phyloP scores from a whole-genome alignment of 2,329 filamentous ascomycete genomes.

The Ophiostoma quercus region DNA sequence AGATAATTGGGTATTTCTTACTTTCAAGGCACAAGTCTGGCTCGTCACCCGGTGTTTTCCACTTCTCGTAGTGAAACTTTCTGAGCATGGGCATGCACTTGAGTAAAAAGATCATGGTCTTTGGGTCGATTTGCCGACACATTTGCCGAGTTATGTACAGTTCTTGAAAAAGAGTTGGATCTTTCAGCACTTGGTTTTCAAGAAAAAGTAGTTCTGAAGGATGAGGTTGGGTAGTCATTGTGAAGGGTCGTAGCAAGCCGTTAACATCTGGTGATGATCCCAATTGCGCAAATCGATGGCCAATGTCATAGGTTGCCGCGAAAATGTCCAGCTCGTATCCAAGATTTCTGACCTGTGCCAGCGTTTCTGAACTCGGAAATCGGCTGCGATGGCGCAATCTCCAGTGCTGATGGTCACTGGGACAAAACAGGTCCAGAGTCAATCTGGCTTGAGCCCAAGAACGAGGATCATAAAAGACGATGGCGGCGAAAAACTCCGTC shows the following conservation, averaged over 20 bases:
- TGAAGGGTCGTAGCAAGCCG: neutral
- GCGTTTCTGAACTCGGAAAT: neutral
- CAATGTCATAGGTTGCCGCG: neutral
- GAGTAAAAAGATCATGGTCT: neutral
- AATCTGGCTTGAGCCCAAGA: neutral
- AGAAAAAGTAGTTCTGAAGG: neutral
- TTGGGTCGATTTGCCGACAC: neutral
- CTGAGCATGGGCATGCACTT: neutral
- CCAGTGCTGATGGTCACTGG: neutral
- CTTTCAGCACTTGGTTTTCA: neutral
- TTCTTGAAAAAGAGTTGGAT: neutral
- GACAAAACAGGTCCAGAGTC: neutral
- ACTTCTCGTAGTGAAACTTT: neutral
- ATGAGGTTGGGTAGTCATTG: neutral
- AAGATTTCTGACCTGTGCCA: neutral
- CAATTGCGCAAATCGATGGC: neutral
- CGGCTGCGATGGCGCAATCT: neutral
- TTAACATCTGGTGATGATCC: neutral
- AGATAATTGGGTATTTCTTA: neutral
- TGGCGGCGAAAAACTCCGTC: neutral
- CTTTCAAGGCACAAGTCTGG: neutral
- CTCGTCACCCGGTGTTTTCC: neutral
- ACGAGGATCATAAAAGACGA: neutral
- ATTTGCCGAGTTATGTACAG: neutral
- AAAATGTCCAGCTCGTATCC: neutral